Percentiles rank a stretch among this genome's conserved stretches.
These are phyloP conservation scores for Mangifera indica DNA, from an alignment of 345 rosid genomes.

Conservation along the genomic window DNA sequence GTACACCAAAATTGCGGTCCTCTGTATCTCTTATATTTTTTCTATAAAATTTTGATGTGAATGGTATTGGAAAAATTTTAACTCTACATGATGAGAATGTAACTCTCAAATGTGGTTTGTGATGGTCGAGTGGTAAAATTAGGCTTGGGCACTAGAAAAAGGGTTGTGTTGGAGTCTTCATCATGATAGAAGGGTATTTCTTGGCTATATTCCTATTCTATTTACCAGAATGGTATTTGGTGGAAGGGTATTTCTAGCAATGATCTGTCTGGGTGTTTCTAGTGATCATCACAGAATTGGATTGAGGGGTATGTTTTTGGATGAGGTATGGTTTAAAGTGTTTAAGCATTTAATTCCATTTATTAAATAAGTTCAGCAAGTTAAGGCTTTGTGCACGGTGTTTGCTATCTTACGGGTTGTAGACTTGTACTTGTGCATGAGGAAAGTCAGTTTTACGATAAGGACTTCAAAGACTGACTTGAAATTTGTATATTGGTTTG, in stretches of 20 bases:
- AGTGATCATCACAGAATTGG: background rate
- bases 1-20: background rate
- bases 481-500: background rate
- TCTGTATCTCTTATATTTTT: background rate
- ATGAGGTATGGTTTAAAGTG: too few species aligned
- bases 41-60: background rate
- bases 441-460: background rate
- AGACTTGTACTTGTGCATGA: background rate
- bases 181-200: background rate
- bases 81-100: background rate
- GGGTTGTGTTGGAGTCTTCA: background rate
- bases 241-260: background rate
- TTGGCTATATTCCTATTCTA: background rate
- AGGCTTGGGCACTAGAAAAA: background rate
- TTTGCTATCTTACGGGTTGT: background rate
- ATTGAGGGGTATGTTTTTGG: background rate
- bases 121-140: background rate
- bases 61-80: background rate
- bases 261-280: background rate
- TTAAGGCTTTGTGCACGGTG: background rate
- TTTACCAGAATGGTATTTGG: background rate
- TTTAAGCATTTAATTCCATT: background rate
- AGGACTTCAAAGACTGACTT: background rate
- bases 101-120: background rate
- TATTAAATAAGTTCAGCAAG: background rate